A percentile compares a stretch with the other conserved stretches of the same genome.
Conservation (phyloP, 2,329 filamentous ascomycete species). For the Penicillium sp. region DNA sequence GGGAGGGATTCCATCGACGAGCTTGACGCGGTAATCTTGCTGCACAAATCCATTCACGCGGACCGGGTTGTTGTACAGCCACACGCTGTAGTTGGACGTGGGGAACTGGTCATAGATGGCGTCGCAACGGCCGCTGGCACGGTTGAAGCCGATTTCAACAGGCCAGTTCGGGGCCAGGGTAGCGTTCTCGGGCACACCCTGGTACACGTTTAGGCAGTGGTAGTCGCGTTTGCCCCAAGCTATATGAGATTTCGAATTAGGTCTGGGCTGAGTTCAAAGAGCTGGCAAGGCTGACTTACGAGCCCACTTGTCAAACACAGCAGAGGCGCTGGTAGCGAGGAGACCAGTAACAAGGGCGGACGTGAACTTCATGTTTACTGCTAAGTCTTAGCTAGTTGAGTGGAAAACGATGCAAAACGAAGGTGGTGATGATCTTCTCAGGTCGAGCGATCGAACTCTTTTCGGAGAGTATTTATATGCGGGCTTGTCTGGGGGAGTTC, state of each 20-base stretch:
- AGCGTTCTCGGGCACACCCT: conserved; percentile 38
- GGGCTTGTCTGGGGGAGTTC: background rate
- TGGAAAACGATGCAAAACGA: background rate
- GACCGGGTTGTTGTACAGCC: conserved; percentile 39
- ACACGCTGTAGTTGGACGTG: conserved; percentile 31
- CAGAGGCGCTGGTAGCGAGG: conserved; percentile 32
- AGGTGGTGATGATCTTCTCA: background rate
- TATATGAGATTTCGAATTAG: conserved; percentile 17
- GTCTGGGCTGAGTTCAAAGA: background rate
- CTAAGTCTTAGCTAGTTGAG: background rate
- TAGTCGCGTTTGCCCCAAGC: conserved; percentile 43
- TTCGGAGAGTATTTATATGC: background rate
- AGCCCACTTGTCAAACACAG: conserved; percentile 38
- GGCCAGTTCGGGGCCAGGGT: conserved; percentile 32
- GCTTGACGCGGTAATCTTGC: conserved; percentile 28
- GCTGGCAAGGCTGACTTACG: conserved; percentile 25
- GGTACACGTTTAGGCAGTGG: conserved; percentile 38
- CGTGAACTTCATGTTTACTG: conserved; percentile 34
- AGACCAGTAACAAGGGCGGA: conserved; percentile 29
- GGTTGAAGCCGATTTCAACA: conserved; percentile 35
- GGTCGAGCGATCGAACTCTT: background rate
- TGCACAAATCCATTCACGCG: conserved; percentile 27
- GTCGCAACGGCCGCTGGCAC: conserved; percentile 31
- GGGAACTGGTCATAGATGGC: conserved; percentile 28
- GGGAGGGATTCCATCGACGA: conserved; percentile 27